Conservation (phyloP, 164 flowering plant genomes). For the Stephania yunnanensis region DNA sequence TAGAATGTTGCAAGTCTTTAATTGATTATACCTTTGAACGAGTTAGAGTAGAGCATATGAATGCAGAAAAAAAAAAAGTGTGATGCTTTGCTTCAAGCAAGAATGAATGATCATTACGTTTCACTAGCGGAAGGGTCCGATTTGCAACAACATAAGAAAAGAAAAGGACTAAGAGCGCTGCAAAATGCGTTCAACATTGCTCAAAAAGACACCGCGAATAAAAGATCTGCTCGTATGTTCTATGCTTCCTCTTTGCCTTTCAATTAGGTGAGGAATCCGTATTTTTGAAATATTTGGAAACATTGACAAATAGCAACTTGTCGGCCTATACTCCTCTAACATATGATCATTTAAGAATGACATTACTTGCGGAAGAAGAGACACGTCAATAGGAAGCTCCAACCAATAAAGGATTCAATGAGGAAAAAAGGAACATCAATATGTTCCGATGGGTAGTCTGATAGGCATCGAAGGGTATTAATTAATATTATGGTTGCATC, state of each 20-base stretch:
- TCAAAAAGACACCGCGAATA: background rate
- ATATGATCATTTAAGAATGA: background rate
- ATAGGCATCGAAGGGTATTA: background rate
- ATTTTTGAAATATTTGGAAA: background rate
- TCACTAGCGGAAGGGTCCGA: background rate
- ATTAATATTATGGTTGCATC: background rate
- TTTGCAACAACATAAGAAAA: background rate
- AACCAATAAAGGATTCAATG: background rate
- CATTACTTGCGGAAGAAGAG: background rate
- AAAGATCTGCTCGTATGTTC: background rate
- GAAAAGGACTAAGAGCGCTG: no score
- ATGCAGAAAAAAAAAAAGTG: background rate
- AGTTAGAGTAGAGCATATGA: background rate
- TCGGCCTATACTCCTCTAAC: background rate
- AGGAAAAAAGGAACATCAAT: background rate
- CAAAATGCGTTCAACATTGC: background rate
- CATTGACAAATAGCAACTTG: background rate
- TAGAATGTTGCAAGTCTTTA: background rate
- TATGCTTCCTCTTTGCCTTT: background rate
- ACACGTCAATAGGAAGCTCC: background rate
- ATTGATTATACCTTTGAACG: background rate
- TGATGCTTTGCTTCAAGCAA: background rate
- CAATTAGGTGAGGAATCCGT: background rate
- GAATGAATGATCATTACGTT: background rate
- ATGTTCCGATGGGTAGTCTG: constrained; percentile 6